Evolutionary conservation across 208 protist genomes (phyloP).

Genomic region (Herpetomonas tarakana): DNA sequence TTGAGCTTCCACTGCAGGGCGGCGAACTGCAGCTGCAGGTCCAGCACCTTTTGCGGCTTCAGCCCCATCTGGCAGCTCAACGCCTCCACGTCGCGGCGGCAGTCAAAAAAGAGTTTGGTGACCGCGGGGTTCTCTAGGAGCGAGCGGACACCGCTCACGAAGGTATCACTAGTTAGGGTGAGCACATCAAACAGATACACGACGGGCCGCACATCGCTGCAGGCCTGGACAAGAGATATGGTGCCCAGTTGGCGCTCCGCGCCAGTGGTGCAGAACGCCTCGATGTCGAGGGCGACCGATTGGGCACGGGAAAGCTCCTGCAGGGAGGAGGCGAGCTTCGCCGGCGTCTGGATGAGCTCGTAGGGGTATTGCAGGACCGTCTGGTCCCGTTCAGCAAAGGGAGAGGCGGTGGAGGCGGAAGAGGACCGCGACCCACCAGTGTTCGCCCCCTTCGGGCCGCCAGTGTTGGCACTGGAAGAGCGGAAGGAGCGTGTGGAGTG

Average conservation of each 20-base stretch:
- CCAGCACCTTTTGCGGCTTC: slow-evolving; percentile 51
- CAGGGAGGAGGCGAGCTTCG: slow-evolving; percentile 32
- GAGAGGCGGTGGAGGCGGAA: not conserved
- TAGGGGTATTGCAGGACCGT: slow-evolving; percentile 62
- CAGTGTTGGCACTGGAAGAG: too few relatives aligned
- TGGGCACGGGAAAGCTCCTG: slow-evolving; percentile 24
- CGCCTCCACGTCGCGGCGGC: slow-evolving; percentile 86
- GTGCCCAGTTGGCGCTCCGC: slow-evolving; percentile 62
- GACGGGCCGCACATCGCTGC: slow-evolving; percentile 40
- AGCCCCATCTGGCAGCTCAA: slow-evolving; percentile 75
- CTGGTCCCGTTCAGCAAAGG: slow-evolving; percentile 3
- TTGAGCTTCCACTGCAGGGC: slow-evolving; percentile 81
- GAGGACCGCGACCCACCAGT: too few relatives aligned
- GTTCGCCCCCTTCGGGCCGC: too few relatives aligned
- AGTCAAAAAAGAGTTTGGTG: slow-evolving; percentile 86
- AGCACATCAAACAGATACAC: slow-evolving; percentile 88
- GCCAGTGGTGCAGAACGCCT: slow-evolving; percentile 72
- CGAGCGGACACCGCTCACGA: slow-evolving; percentile 27
- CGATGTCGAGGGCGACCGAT: slow-evolving; percentile 77
- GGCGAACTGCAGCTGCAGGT: slow-evolving; percentile 85
- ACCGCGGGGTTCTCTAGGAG: slow-evolving; percentile 42
- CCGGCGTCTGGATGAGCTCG: slow-evolving; percentile 50
- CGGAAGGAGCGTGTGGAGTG: too few relatives aligned
- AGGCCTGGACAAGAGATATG: slow-evolving; percentile 83
- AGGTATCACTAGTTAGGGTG: slow-evolving; percentile 33